These are phyloP conservation scores for Herpetomonas muscarum DNA, from an alignment of 208 protist species.

Conservation along the genomic window DNA sequence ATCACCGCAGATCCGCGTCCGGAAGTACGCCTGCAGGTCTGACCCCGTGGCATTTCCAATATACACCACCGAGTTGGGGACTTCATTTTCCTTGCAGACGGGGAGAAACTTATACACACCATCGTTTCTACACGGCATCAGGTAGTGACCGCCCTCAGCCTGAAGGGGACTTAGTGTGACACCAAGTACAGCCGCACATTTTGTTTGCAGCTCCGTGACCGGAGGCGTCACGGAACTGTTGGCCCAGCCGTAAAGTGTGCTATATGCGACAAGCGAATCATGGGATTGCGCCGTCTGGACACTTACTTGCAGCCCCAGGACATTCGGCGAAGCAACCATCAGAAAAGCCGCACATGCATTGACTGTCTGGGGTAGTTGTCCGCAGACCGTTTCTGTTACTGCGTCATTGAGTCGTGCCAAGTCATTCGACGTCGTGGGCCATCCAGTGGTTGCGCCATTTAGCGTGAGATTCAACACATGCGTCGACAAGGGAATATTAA, in stretches of 20 bases:
- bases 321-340: slow-evolving; percentile 8
- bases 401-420: slow-evolving; percentile 7
- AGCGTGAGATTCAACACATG: slow-evolving; percentile 41
- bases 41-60: slow-evolving; percentile 5
- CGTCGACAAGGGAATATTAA: slow-evolving; percentile 14
- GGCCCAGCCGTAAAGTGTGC: slow-evolving; percentile 32
- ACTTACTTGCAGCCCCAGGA: slow-evolving; percentile 38
- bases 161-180: slow-evolving; percentile 16
- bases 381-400: slow-evolving; percentile 30
- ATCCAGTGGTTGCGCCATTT: slow-evolving; percentile 23
- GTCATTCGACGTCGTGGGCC: slow-evolving; percentile 19
- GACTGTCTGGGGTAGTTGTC: background rate
- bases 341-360: slow-evolving; percentile 34
- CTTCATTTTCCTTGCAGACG: slow-evolving; percentile 14
- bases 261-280: slow-evolving; percentile 13
- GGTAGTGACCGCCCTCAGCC: slow-evolving; percentile 19
- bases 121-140: slow-evolving; percentile 32
- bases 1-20: slow-evolving; percentile 4
- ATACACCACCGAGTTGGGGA: slow-evolving; percentile 23
- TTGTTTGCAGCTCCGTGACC: slow-evolving; percentile 2
- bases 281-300: slow-evolving; percentile 18
- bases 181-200: slow-evolving; percentile 11
- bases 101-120: slow-evolving; percentile 42
- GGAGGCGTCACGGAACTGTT: slow-evolving; percentile 5
- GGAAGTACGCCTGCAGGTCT: background rate